Evolutionary conservation across 345 rosid genomes (phyloP).

Genomic region (Diplotaxis tenuifolia): DNA sequence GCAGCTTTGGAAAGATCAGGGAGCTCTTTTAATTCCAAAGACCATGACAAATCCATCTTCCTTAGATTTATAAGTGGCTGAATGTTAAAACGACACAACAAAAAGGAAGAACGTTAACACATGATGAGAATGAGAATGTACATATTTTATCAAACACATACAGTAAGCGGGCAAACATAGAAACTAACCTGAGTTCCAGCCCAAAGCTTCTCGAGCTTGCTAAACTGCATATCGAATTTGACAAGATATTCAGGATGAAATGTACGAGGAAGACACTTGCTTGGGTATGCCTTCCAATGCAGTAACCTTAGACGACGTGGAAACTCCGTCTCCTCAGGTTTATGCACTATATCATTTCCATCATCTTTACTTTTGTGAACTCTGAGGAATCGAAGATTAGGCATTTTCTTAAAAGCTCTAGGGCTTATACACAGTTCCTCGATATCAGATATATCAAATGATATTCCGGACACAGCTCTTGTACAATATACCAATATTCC

Average conservation of each 20-base stretch:
- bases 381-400: background rate
- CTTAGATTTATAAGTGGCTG: background rate
- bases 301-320: background rate
- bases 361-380: background rate
- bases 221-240: background rate
- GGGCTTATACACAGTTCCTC: background rate
- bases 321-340: background rate
- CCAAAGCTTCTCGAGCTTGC: background rate
- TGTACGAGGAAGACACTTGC: background rate
- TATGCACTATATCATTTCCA: background rate
- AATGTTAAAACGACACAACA: background rate
- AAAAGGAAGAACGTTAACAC: background rate
- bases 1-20: background rate
- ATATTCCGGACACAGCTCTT: conserved; percentile 19
- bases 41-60: background rate
- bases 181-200: background rate
- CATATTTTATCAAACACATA: background rate
- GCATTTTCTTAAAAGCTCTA: background rate
- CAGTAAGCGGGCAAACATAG: background rate
- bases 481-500: conserved; percentile 15
- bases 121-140: background rate
- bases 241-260: background rate
- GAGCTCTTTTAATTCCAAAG: background rate
- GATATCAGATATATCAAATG: background rate
- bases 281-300: background rate